Conservation (phyloP, 805 yeast genomes). For the Myxozyma nipponensis region DNA sequence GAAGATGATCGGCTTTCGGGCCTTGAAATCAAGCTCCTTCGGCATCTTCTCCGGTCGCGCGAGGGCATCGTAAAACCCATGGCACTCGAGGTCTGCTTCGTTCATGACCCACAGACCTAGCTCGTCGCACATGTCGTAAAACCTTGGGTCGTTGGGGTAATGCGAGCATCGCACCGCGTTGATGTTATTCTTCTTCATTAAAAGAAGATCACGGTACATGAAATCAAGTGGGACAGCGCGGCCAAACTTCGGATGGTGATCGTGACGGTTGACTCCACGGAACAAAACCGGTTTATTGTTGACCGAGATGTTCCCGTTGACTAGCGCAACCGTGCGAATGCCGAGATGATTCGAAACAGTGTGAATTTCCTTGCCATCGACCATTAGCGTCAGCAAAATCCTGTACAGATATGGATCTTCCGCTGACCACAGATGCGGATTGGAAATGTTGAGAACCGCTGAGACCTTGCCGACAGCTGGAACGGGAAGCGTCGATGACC, state of each 20-base stretch:
- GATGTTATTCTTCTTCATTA: constrained; percentile 38
- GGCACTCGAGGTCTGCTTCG: constrained; percentile 41
- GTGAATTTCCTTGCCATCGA: constrained; percentile 14
- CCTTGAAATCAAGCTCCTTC: constrained; percentile 7
- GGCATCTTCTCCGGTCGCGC: not conserved
- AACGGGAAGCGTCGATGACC: too few relatives aligned
- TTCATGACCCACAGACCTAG: constrained; percentile 39
- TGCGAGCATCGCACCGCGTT: constrained; percentile 40
- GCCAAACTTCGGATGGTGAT: constrained; percentile 37
- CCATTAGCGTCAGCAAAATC: constrained; percentile 24
- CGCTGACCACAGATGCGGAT: constrained; percentile 35
- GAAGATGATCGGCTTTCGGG: constrained; percentile 8
- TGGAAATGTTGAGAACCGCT: not conserved
- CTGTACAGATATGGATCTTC: constrained; percentile 36
- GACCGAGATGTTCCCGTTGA: constrained; percentile 32
- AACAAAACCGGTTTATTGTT: constrained; percentile 36
- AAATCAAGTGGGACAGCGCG: constrained; percentile 38
- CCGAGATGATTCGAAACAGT: constrained; percentile 32
- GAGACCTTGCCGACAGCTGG: too few relatives aligned
- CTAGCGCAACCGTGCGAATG: constrained; percentile 34
- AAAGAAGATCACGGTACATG: constrained; percentile 33
- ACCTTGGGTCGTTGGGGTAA: constrained; percentile 38
- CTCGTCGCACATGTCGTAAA: constrained; percentile 35
- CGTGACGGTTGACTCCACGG: constrained; percentile 39
- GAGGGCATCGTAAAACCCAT: constrained; percentile 33